Conservation (phyloP, 768 basidiomycete species). For the Leucosporidium scottii region DNA sequence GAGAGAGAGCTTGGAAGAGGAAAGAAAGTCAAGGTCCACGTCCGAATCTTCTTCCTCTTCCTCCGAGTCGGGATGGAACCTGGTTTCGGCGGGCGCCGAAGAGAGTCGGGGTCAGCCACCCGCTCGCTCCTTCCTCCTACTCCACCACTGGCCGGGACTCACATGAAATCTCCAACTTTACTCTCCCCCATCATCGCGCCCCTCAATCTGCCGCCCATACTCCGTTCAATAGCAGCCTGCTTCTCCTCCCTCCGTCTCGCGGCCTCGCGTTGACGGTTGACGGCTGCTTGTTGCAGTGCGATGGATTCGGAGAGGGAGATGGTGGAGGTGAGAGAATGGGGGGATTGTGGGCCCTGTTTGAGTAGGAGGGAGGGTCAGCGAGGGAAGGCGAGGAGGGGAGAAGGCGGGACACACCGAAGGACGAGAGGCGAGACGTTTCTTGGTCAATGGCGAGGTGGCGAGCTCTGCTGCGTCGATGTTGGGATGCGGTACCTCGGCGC, state of each 20-base stretch:
- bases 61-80: not conserved
- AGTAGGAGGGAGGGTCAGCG: not conserved
- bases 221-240: slow-evolving; percentile 5
- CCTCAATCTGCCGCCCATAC: slow-evolving; percentile 11
- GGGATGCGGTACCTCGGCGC: not conserved
- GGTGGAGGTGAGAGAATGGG: not conserved
- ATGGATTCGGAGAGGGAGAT: slow-evolving; percentile 28
- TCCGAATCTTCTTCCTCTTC: not conserved
- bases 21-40: too few relatives aligned
- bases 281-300: slow-evolving; percentile 18
- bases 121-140: not conserved
- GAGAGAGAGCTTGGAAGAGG: too few relatives aligned
- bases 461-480: not conserved
- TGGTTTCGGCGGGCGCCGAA: not conserved
- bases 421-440: slow-evolving; percentile 16
- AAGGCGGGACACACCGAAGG: slow-evolving; percentile 4
- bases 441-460: slow-evolving; percentile 16
- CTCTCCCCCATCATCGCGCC: slow-evolving; percentile 10
- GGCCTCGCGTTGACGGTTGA: slow-evolving; percentile 5
- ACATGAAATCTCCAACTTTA: slow-evolving; percentile 24
- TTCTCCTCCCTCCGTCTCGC: not conserved
- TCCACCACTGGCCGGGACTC: not conserved
- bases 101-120: too few relatives aligned
- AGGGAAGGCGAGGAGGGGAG: not conserved
- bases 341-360: not conserved